Percentiles rank a stretch among this genome's conserved stretches.
These are phyloP conservation scores for Nothomitra cinnamomea DNA, from an alignment of 2,329 filamentous ascomycete species.

Conservation along the genomic window DNA sequence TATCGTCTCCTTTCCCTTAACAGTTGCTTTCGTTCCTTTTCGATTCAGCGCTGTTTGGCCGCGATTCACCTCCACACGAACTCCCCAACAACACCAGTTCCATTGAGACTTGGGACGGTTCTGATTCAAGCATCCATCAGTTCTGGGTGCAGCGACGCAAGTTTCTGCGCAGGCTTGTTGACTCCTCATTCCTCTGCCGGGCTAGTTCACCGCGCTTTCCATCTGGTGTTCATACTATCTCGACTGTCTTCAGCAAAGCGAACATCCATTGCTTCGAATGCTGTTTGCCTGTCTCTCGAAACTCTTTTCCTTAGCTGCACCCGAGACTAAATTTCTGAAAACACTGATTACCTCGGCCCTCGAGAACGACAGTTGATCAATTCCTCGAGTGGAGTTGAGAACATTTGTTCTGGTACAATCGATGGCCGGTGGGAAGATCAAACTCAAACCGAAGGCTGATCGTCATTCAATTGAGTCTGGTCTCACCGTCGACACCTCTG, in stretches of 20 bases:
- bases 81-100: neutral
- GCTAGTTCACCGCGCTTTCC: neutral
- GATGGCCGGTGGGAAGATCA: constrained; percentile 3
- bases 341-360: neutral
- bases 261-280: neutral
- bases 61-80: neutral
- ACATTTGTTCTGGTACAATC: neutral
- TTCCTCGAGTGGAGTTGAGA: neutral
- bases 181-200: neutral
- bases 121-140: too few species aligned
- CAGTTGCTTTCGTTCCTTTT: constrained; percentile 1
- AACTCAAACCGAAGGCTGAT: constrained; percentile 2
- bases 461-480: constrained; percentile 2
- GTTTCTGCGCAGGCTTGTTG: neutral
- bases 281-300: neutral
- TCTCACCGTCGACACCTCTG: constrained; percentile 3
- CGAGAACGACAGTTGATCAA: neutral
- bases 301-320: neutral
- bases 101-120: neutral
- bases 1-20: neutral
- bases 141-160: neutral
- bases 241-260: neutral
- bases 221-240: neutral
- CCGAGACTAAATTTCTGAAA: neutral
- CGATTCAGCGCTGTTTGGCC: neutral